phyloP scores from a whole-genome alignment of 345 rosid species.

The Aquilaria malaccensis region DNA sequence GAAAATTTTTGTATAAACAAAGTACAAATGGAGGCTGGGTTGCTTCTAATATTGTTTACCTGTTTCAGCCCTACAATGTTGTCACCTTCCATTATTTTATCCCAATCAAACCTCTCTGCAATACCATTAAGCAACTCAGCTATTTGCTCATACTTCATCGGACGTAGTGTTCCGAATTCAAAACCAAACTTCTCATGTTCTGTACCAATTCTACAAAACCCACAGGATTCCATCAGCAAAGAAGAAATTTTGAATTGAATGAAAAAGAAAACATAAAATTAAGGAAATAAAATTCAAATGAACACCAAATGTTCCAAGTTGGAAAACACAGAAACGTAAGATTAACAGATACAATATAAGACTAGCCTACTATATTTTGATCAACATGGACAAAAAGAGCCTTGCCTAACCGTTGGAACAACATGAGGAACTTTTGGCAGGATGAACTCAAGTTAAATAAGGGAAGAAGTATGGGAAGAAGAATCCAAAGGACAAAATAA shows the following conservation, averaged over 20 bases:
- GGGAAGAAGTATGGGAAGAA: neutral
- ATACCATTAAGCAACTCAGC: slow-evolving; percentile 84
- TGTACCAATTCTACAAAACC: slow-evolving; percentile 79
- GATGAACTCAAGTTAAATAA: neutral
- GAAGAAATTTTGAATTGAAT: neutral
- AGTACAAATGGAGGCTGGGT: neutral
- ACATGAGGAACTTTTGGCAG: no score
- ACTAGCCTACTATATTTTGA: no score
- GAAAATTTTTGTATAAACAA: neutral
- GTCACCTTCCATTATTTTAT: slow-evolving; percentile 83
- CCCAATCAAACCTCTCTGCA: slow-evolving; percentile 99
- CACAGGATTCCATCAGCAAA: slow-evolving; percentile 19
- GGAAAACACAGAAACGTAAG: neutral
- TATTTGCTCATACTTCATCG: slow-evolving; percentile 95
- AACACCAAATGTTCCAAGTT: neutral
- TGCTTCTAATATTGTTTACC: slow-evolving; percentile 31
- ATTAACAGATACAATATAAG: neutral
- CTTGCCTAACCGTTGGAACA: no score
- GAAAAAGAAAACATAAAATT: neutral
- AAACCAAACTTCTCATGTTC: slow-evolving; percentile 99
- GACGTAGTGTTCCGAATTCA: slow-evolving; percentile 60
- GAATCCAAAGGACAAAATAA: slow-evolving; percentile 1
- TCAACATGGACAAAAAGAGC: no score
- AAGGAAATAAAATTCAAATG: neutral
- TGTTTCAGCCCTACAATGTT: slow-evolving; percentile 88